Conservation (phyloP, 179 eudicot genomes). For the Pouteria campechiana region DNA sequence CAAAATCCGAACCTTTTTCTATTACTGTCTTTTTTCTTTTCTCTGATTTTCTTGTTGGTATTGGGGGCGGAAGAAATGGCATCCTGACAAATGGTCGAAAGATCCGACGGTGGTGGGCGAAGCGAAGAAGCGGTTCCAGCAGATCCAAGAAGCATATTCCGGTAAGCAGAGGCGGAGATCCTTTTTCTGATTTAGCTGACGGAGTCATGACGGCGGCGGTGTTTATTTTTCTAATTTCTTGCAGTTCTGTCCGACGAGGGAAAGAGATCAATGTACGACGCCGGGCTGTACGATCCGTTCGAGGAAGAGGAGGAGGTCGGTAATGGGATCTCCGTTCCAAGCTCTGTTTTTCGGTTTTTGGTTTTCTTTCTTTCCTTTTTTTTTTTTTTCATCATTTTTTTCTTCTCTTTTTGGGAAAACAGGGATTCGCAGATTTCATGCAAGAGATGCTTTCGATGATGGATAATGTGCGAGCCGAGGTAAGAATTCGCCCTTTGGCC, state of each 20-base stretch:
- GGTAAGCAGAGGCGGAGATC: too few relatives aligned
- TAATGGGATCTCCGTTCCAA: too few relatives aligned
- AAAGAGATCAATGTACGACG: conserved; percentile 79
- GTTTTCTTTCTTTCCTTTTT: neutral
- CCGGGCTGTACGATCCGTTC: conserved; percentile 70
- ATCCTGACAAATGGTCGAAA: conserved; percentile 68
- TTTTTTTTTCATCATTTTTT: too few relatives aligned
- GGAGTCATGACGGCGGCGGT: neutral
- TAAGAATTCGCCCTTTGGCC: too few relatives aligned
- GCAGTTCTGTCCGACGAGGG: conserved; percentile 77
- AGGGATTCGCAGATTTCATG: conserved; percentile 77
- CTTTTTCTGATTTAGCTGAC: neutral
- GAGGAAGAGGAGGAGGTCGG: conserved; percentile 69
- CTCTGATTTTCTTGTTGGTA: neutral
- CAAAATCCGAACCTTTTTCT: neutral
- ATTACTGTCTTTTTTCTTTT: neutral
- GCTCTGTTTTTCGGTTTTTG: neutral
- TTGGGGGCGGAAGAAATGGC: conserved; percentile 77
- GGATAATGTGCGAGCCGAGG: conserved; percentile 57
- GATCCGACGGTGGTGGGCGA: conserved; percentile 51
- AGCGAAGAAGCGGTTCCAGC: conserved; percentile 73
- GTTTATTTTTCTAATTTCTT: neutral
- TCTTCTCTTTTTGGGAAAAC: too few relatives aligned
- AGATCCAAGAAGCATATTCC: conserved; percentile 85
- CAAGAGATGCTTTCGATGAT: conserved; percentile 60